Percentiles rank a stretch among this genome's conserved stretches.
Evolutionary conservation across 371 early-diverging fungal genomes (phyloP).

Genomic region (Apophysomyces variabilis): DNA sequence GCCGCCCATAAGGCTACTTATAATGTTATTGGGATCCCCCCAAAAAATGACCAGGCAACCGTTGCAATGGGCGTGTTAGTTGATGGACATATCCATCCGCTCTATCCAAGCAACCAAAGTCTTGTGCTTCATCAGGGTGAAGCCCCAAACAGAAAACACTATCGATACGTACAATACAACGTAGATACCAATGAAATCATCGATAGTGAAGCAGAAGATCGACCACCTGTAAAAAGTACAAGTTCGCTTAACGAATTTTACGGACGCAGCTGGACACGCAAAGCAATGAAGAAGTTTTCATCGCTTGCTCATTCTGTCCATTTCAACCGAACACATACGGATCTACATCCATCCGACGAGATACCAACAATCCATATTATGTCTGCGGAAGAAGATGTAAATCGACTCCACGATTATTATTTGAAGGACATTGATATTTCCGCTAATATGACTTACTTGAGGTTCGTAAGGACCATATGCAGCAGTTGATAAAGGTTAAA

Average conservation of each 20-base stretch:
- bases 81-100: background rate
- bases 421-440: constrained; percentile 26
- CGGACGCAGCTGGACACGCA: constrained; percentile 22
- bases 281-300: constrained; percentile 12
- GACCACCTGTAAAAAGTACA: background rate
- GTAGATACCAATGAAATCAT: constrained; percentile 93
- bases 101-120: background rate
- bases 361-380: constrained; percentile 39
- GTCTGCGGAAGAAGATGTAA: constrained; percentile 22
- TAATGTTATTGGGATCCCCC: background rate
- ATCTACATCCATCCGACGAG: constrained; percentile 30
- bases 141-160: constrained; percentile 84
- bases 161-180: constrained; percentile 74
- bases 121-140: background rate
- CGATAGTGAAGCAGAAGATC: background rate
- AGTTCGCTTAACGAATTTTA: constrained; percentile 22
- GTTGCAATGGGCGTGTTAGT: background rate
- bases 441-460: constrained; percentile 35
- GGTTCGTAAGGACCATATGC: constrained; percentile 18
- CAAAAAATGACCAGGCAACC: background rate
- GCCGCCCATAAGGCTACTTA: background rate
- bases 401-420: constrained; percentile 28
- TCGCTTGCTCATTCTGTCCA: constrained; percentile 6
- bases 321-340: constrained; percentile 17
- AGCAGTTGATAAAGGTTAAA: background rate